Conservation (phyloP, 1,284 basidiomycete genomes). For the Cryptococcus sp. region DNA sequence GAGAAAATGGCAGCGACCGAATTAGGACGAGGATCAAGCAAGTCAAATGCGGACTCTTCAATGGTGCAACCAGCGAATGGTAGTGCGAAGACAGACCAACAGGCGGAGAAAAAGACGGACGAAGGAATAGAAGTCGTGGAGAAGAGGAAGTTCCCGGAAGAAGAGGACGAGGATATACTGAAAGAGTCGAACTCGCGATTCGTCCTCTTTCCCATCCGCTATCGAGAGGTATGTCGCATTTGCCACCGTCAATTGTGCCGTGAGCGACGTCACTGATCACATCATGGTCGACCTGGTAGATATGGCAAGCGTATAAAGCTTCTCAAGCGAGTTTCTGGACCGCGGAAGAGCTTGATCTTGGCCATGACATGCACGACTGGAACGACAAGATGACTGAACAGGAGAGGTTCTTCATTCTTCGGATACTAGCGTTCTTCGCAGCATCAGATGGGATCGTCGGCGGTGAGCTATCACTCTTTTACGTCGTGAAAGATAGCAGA, state of each 20-base stretch:
- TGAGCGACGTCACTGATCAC: neutral
- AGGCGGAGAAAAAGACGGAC: neutral
- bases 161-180: constrained; percentile 71
- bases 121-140: constrained; percentile 2
- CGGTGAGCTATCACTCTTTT: constrained; percentile 53
- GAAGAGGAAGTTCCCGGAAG: constrained; percentile 42
- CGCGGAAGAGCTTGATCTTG: constrained; percentile 92
- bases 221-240: constrained; percentile 61
- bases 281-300: constrained; percentile 56
- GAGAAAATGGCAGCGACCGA: constrained; percentile 1
- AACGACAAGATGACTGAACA: constrained; percentile 80
- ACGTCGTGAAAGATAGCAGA: neutral
- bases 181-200: constrained; percentile 66
- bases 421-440: constrained; percentile 92
- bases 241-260: neutral
- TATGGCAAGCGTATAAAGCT: constrained; percentile 94
- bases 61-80: neutral
- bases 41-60: neutral
- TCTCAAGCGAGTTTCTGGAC: constrained; percentile 69
- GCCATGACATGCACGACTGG: constrained; percentile 88
- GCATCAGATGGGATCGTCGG: constrained; percentile 97
- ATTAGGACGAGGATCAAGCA: neutral
- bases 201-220: constrained; percentile 88
- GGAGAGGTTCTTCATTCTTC: constrained; percentile 90
- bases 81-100: neutral